Base-by-base conservation (phyloP, 495 filamentous ascomycete genomes). In the Pyrenopolyporus hunteri region DNA sequence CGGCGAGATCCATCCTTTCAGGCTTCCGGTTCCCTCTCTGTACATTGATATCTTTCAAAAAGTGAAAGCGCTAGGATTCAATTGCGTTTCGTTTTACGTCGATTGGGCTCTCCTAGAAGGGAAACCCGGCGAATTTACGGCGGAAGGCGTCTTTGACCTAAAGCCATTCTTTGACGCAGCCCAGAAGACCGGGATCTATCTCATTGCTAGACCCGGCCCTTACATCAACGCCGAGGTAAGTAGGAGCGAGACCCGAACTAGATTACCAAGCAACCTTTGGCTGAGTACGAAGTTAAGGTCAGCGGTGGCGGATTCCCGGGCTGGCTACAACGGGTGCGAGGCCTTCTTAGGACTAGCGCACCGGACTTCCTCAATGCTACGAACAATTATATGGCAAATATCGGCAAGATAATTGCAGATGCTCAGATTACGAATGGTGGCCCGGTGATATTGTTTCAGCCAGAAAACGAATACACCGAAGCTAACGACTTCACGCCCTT, bases 51-150 rank as follows among this genome's bases (percentile, higher is more conserved):
- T 93, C 25, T 85, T 94, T 65, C 85, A 92, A 63, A 94, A 94
- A 72, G 81, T 91, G 72, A 90, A 86, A 70, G 87, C 88, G 20
- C 68, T 90, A 0, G 90, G 90, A 1, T 91, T 90, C 73, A 91
- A 88, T 57, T 76, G 80, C n/a, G 85, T 90, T 11, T 89, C 85
- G 0, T 89, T 92, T 72, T 91, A 92, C 65, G 73, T 84, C 11
- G 80, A 91, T 61, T 93, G 89, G 90, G 87, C 87, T n/a, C 72
- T 92, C n/a, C 67, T 90, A 1, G 89, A 93, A 72, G 89, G 88
- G 23, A 83, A 88, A 53, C 86, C 79, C 1, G 89, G 87, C 0
- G 74, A 83, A 11, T 91, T 90, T 65, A 73, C 75, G 8, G 88
- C 85, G 0, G 84, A 89, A 7, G 90, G 89, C 0, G 78, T 91